A percentile compares a stretch with the other conserved stretches of the same genome.
These are phyloP conservation scores for Saussurea involucrata DNA, from an alignment of 129 eudicot genomes.

Conservation along the genomic window DNA sequence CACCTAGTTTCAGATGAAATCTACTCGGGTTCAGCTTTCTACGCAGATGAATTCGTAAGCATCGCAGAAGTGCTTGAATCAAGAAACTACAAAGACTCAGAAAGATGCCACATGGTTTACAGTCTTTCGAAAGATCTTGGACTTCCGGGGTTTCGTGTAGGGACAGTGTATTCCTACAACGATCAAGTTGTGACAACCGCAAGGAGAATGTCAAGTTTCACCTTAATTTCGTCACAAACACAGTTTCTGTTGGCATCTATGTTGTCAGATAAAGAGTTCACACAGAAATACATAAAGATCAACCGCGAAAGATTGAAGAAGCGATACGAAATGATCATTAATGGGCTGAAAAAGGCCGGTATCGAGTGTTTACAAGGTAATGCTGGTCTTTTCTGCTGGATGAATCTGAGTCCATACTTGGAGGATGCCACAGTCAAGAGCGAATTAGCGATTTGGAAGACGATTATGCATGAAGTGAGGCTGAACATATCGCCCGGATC, in stretches of 20 bases:
- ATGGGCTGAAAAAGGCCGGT: slow-evolving; percentile 67
- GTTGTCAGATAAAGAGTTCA: slow-evolving; percentile 65
- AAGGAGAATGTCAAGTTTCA: slow-evolving; percentile 91
- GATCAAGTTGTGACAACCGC: slow-evolving; percentile 81
- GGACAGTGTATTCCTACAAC: slow-evolving; percentile 86
- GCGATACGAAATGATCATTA: slow-evolving; percentile 63
- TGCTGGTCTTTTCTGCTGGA: slow-evolving; percentile 96
- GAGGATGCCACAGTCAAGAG: slow-evolving; percentile 40
- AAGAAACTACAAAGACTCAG: slow-evolving; percentile 50
- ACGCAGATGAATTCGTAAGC: slow-evolving; percentile 61
- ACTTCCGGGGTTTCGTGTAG: slow-evolving; percentile 87
- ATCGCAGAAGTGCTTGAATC: slow-evolving; percentile 67
- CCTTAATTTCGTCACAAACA: slow-evolving; percentile 86
- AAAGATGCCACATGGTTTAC: slow-evolving; percentile 87
- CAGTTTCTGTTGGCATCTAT: slow-evolving; percentile 76
- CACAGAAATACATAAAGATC: slow-evolving; percentile 52
- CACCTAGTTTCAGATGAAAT: slow-evolving; percentile 90
- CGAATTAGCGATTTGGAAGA: slow-evolving; percentile 67
- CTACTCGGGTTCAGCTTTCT: slow-evolving; percentile 89
- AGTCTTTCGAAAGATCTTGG: slow-evolving; percentile 92
- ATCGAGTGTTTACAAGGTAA: slow-evolving; percentile 77
- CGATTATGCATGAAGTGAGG: slow-evolving; percentile 57
- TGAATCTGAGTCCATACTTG: slow-evolving; percentile 72
- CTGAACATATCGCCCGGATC: slow-evolving; percentile 87
- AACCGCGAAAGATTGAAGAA: slow-evolving; percentile 66